Percentiles rank a stretch among this genome's conserved stretches.
Evolutionary conservation across 352 stramenopile species (phyloP).

Genomic region (Globisporangium takayamanum): DNA sequence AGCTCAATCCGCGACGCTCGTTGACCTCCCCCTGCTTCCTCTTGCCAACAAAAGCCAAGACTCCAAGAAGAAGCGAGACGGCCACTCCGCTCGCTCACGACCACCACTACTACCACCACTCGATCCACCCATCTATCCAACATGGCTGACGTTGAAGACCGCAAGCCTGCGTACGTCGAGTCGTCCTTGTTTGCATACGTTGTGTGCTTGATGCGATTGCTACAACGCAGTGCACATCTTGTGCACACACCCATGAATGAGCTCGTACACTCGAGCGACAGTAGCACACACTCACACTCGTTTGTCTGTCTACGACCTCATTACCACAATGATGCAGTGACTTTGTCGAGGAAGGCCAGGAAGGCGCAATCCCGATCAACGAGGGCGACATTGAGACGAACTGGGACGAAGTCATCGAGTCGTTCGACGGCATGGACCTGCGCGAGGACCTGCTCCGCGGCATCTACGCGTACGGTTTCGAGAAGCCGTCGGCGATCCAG

Average conservation of each 20-base stretch:
- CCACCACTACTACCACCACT: slow-evolving; percentile 7
- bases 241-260: not conserved
- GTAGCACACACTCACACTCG: not conserved
- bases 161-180: slow-evolving; percentile 28
- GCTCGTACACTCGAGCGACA: not conserved
- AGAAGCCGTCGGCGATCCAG: slow-evolving; percentile 99
- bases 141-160: slow-evolving; percentile 79
- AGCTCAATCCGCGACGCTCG: slow-evolving; percentile 21
- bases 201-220: not conserved
- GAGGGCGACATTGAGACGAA: slow-evolving; percentile 97
- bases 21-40: no score
- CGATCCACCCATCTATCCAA: slow-evolving; percentile 19
- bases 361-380: slow-evolving; percentile 62
- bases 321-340: slow-evolving; percentile 22
- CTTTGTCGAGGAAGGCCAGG: slow-evolving; percentile 52
- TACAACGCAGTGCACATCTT: not conserved
- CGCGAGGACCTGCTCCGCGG: slow-evolving; percentile 97
- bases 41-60: slow-evolving; percentile 15
- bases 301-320: no score
- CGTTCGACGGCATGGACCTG: slow-evolving; percentile 98
- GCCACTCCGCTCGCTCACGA: not conserved
- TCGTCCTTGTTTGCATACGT: not conserved
- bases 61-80: slow-evolving; percentile 13
- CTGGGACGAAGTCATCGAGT: slow-evolving; percentile 98
- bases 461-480: slow-evolving; percentile 99